Percentiles rank a stretch among this genome's conserved stretches.
phyloP scores from a whole-genome alignment of 1,284 basidiomycete species.

The Heterobasidion parviporum region DNA sequence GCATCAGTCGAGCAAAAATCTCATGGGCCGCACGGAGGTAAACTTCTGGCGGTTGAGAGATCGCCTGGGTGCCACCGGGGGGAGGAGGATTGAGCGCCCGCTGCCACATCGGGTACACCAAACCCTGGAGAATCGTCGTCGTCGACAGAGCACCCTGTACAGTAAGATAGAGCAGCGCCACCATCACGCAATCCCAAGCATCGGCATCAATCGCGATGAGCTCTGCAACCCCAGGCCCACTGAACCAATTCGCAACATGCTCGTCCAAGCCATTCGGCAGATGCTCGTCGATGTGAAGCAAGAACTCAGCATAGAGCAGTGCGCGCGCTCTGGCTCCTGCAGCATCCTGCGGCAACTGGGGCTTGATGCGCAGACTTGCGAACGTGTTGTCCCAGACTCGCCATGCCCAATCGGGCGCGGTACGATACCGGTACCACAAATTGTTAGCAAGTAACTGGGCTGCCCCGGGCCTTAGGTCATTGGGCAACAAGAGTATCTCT shows the following conservation, averaged over 20 bases:
- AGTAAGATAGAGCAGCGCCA: conserved; percentile 57
- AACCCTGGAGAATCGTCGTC: conserved; percentile 60
- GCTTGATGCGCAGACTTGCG: conserved; percentile 46
- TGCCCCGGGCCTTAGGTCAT: conserved; percentile 47
- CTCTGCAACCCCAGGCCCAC: conserved; percentile 53
- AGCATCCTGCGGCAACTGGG: conserved; percentile 41
- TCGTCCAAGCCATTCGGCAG: conserved; percentile 61
- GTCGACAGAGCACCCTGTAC: conserved; percentile 60
- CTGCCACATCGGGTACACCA: conserved; percentile 71
- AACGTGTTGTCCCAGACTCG: conserved; percentile 76
- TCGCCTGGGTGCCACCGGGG: conserved; percentile 22
- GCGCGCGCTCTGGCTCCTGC: conserved; percentile 41
- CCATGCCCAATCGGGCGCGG: conserved; percentile 63
- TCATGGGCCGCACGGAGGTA: conserved; percentile 54
- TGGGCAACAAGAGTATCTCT: conserved; percentile 57
- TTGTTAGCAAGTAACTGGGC: conserved; percentile 63
- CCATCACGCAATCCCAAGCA: conserved; percentile 56
- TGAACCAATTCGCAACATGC: conserved; percentile 61
- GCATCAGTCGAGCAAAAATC: conserved; percentile 50
- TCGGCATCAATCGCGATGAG: conserved; percentile 47
- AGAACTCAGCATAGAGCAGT: conserved; percentile 57
- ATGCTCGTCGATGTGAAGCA: conserved; percentile 67
- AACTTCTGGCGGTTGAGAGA: conserved; percentile 29
- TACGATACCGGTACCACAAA: conserved; percentile 73
- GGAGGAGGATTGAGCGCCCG: conserved; percentile 33